These are phyloP conservation scores for Cutaneotrichosporon sp. DNA, from an alignment of 1,284 basidiomycete genomes.

Conservation along the genomic window DNA sequence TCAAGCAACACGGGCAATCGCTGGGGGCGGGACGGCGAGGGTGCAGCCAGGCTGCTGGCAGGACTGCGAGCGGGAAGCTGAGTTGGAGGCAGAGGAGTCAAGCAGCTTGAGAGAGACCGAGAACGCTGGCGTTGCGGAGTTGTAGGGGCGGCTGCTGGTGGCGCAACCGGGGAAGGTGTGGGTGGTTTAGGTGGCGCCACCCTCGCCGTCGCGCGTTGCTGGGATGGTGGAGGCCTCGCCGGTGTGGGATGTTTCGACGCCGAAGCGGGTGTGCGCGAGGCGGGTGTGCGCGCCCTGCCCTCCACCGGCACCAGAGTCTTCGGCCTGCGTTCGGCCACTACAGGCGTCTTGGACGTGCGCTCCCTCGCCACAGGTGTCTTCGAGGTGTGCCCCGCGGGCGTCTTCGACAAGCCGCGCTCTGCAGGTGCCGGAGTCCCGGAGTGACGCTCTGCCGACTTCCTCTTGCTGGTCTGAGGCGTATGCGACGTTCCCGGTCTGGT, in stretches of 20 bases:
- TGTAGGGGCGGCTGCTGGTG: no score
- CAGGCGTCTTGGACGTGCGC: not conserved
- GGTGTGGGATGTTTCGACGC: not conserved
- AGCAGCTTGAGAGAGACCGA: not conserved
- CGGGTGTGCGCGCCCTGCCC: no score
- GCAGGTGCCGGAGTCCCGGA: not conserved
- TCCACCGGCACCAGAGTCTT: not conserved
- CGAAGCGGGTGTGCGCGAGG: not conserved
- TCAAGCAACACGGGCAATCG: not conserved
- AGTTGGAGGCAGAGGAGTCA: not conserved
- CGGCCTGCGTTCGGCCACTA: not conserved
- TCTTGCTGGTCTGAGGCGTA: not conserved
- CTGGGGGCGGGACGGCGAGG: not conserved
- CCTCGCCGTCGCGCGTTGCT: not conserved
- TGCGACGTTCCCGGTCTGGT: conserved; percentile 10
- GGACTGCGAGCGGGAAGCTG: not conserved
- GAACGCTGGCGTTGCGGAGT: not conserved
- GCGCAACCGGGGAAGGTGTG: not conserved
- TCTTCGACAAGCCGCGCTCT: not conserved
- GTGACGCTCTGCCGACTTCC: not conserved
- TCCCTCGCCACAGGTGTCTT: not conserved
- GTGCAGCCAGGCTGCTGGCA: not conserved
- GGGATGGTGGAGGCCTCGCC: not conserved
- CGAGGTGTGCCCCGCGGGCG: not conserved
- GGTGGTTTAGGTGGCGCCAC: not conserved